Base-by-base conservation (phyloP, 768 basidiomycete genomes). In the Rubroboletus satanas region DNA sequence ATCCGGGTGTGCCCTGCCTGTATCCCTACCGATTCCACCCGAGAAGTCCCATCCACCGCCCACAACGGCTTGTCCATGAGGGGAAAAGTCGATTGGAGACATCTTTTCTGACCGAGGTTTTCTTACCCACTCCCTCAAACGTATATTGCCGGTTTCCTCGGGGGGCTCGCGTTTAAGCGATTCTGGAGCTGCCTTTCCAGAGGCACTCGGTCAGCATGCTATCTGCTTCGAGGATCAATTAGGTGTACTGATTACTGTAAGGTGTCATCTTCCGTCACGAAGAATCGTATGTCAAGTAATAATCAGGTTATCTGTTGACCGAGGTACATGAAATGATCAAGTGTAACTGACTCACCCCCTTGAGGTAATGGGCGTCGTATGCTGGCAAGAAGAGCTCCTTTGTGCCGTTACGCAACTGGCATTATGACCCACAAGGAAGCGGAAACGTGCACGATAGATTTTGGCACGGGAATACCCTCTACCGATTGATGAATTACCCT, bases 381-480 rank as follows among this genome's bases (percentile, higher is more conserved):
- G 43, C 47, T 52, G 44, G 45, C 49, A 45, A n/a, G 41, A 36
- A 18, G 31, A 52, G 17, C 33, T 37, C 44, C 37, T 23, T 38
- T 17, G 36, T 45, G 44, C 43, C 38, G 35, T 56, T 32, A 55
- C 41, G 41, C 54, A 47, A 58, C 42, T 42, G 18, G 8, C 35
- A 63, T 35, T 3, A 44, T 33, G 45, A 45, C 38, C n/a, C 42
- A 39, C 36, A 21, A 45, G 15, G 39, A 50, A 32, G 55, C 28
- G 12, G 45, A 36, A 21, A 42, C 26, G 37, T 49, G 45, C 21
- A 21, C 23, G 11, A 18, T 49, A n/a, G 36, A 33, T 41, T 35
- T 57, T 29, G 32, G 39, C 29, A 56, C 51, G 54, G 65, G 56
- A 57, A 41, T 8, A 49, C 47, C 50, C 51, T 51, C 21, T 21